Evolutionary conservation across 2,329 filamentous ascomycete species (phyloP).

Genomic region (Teratosphaeria epicoccoides): DNA sequence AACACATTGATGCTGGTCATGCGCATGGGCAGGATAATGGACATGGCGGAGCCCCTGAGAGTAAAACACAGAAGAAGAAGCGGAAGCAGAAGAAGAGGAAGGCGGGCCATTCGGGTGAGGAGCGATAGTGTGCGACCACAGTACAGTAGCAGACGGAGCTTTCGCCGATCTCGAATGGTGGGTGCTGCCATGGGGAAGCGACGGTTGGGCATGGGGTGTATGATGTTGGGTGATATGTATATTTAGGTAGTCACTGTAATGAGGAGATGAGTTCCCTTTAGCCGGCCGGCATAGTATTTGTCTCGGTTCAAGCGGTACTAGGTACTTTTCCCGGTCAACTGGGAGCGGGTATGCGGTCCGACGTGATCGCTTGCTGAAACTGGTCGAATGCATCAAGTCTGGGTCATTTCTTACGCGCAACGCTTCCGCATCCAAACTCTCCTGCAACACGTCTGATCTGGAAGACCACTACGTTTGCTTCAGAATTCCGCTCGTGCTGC

Average conservation of each 20-base stretch:
- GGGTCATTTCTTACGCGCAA: too few relatives aligned
- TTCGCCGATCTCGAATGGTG: neutral
- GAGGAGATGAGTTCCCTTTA: neutral
- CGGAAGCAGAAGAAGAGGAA: constrained; percentile 6
- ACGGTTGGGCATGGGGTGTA: neutral
- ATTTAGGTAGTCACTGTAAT: neutral
- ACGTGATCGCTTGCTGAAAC: too few relatives aligned
- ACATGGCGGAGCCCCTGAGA: neutral
- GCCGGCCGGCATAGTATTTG: neutral
- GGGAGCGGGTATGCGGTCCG: too few relatives aligned
- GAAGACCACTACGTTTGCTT: too few relatives aligned
- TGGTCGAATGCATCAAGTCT: too few relatives aligned
- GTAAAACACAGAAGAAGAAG: neutral
- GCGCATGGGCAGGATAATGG: neutral
- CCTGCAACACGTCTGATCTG: too few relatives aligned
- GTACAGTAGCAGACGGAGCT: constrained; percentile 1
- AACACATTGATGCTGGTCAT: neutral
- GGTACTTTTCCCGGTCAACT: too few relatives aligned
- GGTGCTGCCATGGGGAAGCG: neutral
- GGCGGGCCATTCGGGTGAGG: neutral
- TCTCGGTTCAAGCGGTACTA: too few relatives aligned
- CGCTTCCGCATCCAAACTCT: too few relatives aligned
- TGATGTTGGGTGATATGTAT: neutral
- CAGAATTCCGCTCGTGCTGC: too few relatives aligned
- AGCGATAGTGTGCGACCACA: neutral